Evolutionary conservation across 2,329 filamentous ascomycete genomes (phyloP), one percentile per base, ranked within the genome.

Genomic region (Fusarium incarnatum): DNA sequence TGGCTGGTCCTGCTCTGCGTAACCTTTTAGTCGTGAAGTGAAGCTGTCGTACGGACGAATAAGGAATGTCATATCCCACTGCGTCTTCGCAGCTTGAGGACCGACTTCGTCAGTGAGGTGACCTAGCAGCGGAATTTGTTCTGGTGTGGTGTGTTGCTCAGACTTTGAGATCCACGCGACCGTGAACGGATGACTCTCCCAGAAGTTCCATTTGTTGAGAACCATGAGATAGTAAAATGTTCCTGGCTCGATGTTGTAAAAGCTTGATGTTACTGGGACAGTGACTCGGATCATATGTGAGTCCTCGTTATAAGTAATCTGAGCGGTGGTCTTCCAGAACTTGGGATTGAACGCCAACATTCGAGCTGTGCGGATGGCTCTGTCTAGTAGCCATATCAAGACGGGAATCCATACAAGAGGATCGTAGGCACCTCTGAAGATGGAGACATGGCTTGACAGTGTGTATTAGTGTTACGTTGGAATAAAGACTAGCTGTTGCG

Each of bases 141-240:
- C 61, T 8, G 25, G 32, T 9, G 32, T 1, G 2, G 30, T 28
- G 8, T 34, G 40, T 23, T 66, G 27, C 0, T 37, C 49, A 12
- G 64, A 32, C 45, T 72, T 63, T 12, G 64, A 45, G 11, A 78
- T 66, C 6, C 75, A 77, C 3, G 81, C 82, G 23, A 85, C 79
- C 0, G 84, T 85, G 60, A 86, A 86, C 0, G 84, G 84, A 46
- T 86, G 84, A 59, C 82, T 84, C 59, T 86, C 83, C 84, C 84
- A 86, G 54, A 75, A 44, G 73, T 61, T 56, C 78, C 78, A 41
- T 13, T 34, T 57, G 52, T 81, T 77, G 10, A 85, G 78, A 8
- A 83, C 76, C 60, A 81, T 80, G 6, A 86, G 62, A 61, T 83
- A 85, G 69, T 83, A 85, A 69, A 80, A 84, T 1, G 81, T 83